A percentile compares a stretch with the other conserved stretches of the same genome.
Conservation (phyloP, 2,329 filamentous ascomycete species). For the Botrytis pseudocinerea region DNA sequence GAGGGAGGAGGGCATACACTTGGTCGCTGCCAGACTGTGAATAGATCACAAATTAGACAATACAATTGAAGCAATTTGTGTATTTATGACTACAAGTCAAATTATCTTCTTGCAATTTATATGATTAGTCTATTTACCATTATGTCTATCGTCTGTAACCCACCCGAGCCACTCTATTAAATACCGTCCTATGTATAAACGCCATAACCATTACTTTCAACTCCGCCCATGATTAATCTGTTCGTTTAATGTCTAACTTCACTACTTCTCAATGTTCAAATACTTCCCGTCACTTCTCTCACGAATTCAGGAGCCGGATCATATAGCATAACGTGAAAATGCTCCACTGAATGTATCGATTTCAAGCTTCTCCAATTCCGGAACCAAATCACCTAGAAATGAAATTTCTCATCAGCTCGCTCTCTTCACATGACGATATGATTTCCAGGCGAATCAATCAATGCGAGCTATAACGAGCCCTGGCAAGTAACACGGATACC, state of each 20-base stretch:
- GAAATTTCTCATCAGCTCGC: slow-evolving; percentile 9
- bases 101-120: background rate
- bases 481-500: background rate
- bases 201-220: background rate
- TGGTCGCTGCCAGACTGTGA: background rate
- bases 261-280: slow-evolving; percentile 53
- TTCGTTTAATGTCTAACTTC: background rate
- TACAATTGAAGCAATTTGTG: background rate
- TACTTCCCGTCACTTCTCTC: slow-evolving; percentile 71
- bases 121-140: background rate
- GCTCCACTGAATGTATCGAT: slow-evolving; percentile 82
- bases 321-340: slow-evolving; percentile 92
- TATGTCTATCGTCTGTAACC: background rate
- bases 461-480: background rate
- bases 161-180: background rate
- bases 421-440: background rate
- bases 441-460: background rate
- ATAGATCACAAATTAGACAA: background rate
- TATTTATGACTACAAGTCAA: background rate
- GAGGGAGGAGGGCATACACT: background rate
- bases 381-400: slow-evolving; percentile 68
- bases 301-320: slow-evolving; percentile 72
- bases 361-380: slow-evolving; percentile 87
- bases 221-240: background rate
- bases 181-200: background rate